Base-by-base conservation (phyloP, 805 yeast genomes). In the Candida endomychidarum region DNA sequence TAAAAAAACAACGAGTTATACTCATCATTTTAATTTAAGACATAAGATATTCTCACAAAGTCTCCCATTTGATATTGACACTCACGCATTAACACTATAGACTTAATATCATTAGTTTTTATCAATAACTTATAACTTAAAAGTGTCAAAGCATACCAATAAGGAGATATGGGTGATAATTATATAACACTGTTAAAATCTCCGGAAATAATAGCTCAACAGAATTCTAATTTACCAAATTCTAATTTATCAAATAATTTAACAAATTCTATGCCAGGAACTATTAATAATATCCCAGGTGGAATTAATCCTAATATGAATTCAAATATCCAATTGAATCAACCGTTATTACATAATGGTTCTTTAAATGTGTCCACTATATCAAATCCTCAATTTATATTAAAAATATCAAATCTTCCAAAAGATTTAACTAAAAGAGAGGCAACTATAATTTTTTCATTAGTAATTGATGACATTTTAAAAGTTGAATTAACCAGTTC, bases 341-440 rank as follows among this genome's bases (percentile, higher is more conserved):
- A 19, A 30, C 18, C 9, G 8, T 18, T 30, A 18, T 30, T 30
- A 19, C 34, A 19, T n/a, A 30, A 30, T 19, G 34, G 34, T 30
- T 10, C 5, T 30, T 12, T 20, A 11, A 30, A 30, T 18, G 31
- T 35, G 5, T 14, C 32, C 9, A 10, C 30, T 8, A 22, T 29
- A 8, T 21, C 32, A 6, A 17, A 5, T n/a, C 17, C 20, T 20
- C 37, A 36, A 18, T 50, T 34, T 40, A 39, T 54, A 10, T 45
- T 52, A 32, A 54, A 44, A 40, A 45, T 84, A 37, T 66, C 67
- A 49, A 82, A 81, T 52, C 54, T 82, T 9, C 93, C 95, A 7
- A 49, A 61, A 3, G 88, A 85, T 60, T 65, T 84, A 20, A 59
- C 85, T 2, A 48, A 71, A 24, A 74, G 93, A 57, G 95, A 85